phyloP scores from a whole-genome alignment of 1,284 basidiomycete species.

The Ganoderma sp. region DNA sequence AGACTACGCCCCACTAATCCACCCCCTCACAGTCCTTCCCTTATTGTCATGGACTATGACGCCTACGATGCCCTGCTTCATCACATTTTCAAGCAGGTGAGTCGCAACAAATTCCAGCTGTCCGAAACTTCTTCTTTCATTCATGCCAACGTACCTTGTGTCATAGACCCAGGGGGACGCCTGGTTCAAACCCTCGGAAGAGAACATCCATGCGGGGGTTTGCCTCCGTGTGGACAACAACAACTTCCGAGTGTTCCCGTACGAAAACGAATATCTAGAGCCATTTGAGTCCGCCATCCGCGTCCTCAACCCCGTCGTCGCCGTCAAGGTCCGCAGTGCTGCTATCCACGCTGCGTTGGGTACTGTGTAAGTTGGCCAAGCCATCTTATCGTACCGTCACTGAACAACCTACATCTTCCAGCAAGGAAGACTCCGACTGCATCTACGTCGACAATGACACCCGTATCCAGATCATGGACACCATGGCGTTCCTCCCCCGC shows the following conservation, averaged over 20 bases:
- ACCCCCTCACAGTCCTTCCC: constrained; percentile 1
- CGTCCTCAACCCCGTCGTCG: constrained; percentile 80
- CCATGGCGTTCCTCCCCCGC: constrained; percentile 47
- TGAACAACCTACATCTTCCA: constrained; percentile 34
- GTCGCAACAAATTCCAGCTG: constrained; percentile 29
- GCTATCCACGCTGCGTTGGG: constrained; percentile 79
- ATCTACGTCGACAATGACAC: constrained; percentile 63
- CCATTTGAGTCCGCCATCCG: constrained; percentile 77
- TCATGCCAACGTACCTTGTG: neutral
- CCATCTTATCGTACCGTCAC: neutral
- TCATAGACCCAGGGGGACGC: constrained; percentile 69
- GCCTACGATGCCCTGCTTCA: constrained; percentile 74
- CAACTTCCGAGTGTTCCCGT: constrained; percentile 71
- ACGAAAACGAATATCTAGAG: constrained; percentile 62
- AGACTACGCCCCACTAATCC: constrained; percentile 2
- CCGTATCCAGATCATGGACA: constrained; percentile 71
- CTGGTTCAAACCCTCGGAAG: constrained; percentile 78
- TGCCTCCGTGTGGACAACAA: constrained; percentile 66
- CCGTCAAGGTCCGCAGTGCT: constrained; percentile 79
- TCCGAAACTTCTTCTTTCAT: neutral
- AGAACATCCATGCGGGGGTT: constrained; percentile 72
- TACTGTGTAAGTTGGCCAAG: constrained; percentile 59
- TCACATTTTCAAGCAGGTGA: constrained; percentile 60
- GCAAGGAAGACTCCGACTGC: constrained; percentile 55
- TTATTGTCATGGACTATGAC: constrained; percentile 69